These are phyloP conservation scores for Globisporangium barbulae DNA, from an alignment of 352 stramenopile genomes.

Conservation along the genomic window DNA sequence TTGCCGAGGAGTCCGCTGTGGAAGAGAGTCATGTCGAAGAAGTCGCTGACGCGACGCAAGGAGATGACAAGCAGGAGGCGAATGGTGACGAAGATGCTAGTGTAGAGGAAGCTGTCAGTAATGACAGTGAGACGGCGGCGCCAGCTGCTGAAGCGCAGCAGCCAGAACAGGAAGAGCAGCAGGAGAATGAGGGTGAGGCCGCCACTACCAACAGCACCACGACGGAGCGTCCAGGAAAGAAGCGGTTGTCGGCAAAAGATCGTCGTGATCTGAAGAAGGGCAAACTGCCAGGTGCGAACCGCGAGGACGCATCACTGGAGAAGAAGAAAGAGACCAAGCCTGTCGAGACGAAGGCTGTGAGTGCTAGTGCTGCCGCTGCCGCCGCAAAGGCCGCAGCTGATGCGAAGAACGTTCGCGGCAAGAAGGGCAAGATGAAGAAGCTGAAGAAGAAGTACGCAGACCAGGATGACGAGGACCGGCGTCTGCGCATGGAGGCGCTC, in stretches of 20 bases:
- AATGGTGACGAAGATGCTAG: not conserved
- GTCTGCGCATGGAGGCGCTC: slow-evolving; percentile 90
- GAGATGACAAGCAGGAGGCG: slow-evolving; percentile 8
- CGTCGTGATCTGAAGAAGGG: slow-evolving; percentile 78
- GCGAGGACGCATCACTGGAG: not conserved
- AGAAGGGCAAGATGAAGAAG: slow-evolving; percentile 94
- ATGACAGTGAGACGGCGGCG: not conserved
- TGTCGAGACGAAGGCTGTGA: slow-evolving; percentile 17
- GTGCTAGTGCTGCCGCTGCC: slow-evolving; percentile 25
- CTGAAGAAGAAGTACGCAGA: slow-evolving; percentile 96
- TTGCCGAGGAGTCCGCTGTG: not conserved
- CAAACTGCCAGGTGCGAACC: slow-evolving; percentile 20
- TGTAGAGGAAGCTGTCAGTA: not conserved
- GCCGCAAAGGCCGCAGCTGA: slow-evolving; percentile 11
- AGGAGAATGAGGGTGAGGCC: slow-evolving; percentile 18
- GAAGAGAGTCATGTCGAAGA: not conserved
- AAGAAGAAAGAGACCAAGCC: slow-evolving; percentile 18
- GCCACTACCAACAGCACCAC: not conserved
- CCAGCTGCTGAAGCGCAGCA: slow-evolving; percentile 14
- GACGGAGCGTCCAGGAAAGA: slow-evolving; percentile 40
- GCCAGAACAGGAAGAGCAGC: slow-evolving; percentile 15
- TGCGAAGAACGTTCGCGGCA: slow-evolving; percentile 77
- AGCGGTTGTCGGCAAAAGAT: slow-evolving; percentile 67
- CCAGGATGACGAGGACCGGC: slow-evolving; percentile 95
- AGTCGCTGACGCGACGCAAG: slow-evolving; percentile 10